Percentiles rank a stretch among this genome's conserved stretches.
Conservation (phyloP, 2,329 filamentous ascomycete species). For the Diaporthe citrichinensis region DNA sequence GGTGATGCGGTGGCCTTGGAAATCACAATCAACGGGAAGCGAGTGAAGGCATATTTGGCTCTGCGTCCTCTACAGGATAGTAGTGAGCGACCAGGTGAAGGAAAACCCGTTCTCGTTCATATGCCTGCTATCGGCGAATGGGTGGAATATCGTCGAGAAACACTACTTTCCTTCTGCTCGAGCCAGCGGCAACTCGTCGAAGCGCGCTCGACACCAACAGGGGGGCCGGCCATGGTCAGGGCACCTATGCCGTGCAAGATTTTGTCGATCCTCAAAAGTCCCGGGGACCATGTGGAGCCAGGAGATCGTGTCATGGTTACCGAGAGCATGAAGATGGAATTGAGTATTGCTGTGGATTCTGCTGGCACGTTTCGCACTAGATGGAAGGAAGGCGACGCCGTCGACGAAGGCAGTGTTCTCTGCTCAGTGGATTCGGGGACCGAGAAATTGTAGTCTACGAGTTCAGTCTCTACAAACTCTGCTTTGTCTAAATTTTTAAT, state of each 20-base stretch:
- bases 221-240: neutral
- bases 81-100: neutral
- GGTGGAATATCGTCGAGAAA: neutral
- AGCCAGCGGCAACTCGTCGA: neutral
- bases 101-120: neutral
- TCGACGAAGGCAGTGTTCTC: neutral
- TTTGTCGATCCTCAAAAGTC: neutral
- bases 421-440: neutral
- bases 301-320: neutral
- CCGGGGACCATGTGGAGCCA: neutral
- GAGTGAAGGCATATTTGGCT: neutral
- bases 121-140: neutral
- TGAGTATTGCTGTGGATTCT: neutral
- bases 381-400: neutral
- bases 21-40: neutral
- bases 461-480: neutral
- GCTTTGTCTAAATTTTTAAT: too few species aligned
- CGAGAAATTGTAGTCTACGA: neutral
- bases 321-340: conserved; percentile 12
- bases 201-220: too few species aligned
- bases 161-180: neutral
- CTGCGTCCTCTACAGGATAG: neutral
- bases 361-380: neutral
- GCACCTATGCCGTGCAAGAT: conserved; percentile 11
- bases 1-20: neutral